Evolutionary conservation across 2,329 filamentous ascomycete species (phyloP), one percentile per base, ranked within the genome.

Genomic region (Neurospora crassa): DNA sequence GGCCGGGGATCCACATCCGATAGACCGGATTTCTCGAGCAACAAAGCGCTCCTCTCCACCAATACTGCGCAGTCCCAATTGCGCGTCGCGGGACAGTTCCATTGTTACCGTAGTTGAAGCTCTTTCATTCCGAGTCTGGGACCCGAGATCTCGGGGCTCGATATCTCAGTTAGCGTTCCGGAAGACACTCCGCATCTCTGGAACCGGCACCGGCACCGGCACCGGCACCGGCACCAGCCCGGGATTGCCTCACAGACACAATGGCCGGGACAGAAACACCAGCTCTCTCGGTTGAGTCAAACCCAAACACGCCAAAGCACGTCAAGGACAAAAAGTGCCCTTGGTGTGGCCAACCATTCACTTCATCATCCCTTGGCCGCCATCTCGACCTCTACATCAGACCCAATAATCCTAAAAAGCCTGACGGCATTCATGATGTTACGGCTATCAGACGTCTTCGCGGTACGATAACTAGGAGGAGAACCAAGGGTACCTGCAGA

Each of bases 341-440:
- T 43, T 98, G 93, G 83, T 98, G 95, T 80, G 86, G 89, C 67
- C 93, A 97, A 80, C 86, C 91, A 7, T 98, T 97, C 79, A 97
- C 95, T 18, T 97, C 94, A 1, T 97, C 94, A 18, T 97, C 93
- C 2, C 88, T 98, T 70, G 95, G 95, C 68, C 91, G 95, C 67
- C 95, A 98, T 81, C 90, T 97, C 75, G 95, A 98, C 80, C 88
- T 97, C 47, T 97, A 96, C 80, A 94, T 97, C 77, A 94, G 94
- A 78, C 91, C 94, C 72, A 96, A 94, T 83, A 97, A 97, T 80
- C 93, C 95, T 1, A 96, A 94, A 81, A 87, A 90, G 1, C 84
- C 91, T 7, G 95, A 98, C 81, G 94, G 94, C 68, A 83, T 97
- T 67, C 95, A 98, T 81, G 87, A 97, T 82, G 92, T 97, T 72